Percentiles rank a stretch among this genome's conserved stretches.
Evolutionary conservation across 495 filamentous ascomycete species (phyloP).

Genomic region (Neurospora sp.): DNA sequence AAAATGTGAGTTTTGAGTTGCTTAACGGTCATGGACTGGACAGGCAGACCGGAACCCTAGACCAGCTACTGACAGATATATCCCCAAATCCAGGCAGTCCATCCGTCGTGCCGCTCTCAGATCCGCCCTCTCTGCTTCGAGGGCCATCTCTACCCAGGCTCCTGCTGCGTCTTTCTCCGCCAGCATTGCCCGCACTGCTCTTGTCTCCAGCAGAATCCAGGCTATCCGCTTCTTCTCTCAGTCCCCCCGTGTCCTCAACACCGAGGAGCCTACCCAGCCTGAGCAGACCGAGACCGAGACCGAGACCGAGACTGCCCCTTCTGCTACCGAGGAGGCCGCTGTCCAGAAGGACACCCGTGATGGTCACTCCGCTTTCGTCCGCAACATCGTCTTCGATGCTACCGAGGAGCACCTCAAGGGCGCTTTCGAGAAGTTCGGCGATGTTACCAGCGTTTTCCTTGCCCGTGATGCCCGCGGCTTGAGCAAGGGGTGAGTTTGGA

Average conservation of each 20-base stretch:
- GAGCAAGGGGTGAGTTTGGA: conserved; percentile 70
- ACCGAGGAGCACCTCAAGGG: conserved; percentile 59
- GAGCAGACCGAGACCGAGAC: background rate
- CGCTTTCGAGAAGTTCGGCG: conserved; percentile 58
- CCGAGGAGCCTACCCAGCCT: background rate
- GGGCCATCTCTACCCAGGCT: conserved; percentile 32
- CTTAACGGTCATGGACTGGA: background rate
- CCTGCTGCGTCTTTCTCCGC: conserved; percentile 23
- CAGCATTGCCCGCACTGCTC: conserved; percentile 14
- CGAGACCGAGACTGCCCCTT: background rate
- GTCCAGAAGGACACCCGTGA: background rate
- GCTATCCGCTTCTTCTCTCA: conserved; percentile 26
- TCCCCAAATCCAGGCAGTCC: conserved; percentile 34
- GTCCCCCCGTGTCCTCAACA: conserved; percentile 5
- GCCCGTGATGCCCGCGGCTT: conserved; percentile 62
- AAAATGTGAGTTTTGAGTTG: background rate
- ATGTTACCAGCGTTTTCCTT: conserved; percentile 44
- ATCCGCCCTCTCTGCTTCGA: conserved; percentile 41
- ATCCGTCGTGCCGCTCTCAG: conserved; percentile 49
- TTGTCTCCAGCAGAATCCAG: conserved; percentile 8
- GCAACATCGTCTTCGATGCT: conserved; percentile 81
- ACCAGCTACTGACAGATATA: background rate
- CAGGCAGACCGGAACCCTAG: background rate
- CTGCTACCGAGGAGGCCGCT: background rate
- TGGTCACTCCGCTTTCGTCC: conserved; percentile 52